These are phyloP conservation scores for Nothophaeocryptopus gaeumannii DNA, from an alignment of 2,329 filamentous ascomycete species.

Conservation along the genomic window DNA sequence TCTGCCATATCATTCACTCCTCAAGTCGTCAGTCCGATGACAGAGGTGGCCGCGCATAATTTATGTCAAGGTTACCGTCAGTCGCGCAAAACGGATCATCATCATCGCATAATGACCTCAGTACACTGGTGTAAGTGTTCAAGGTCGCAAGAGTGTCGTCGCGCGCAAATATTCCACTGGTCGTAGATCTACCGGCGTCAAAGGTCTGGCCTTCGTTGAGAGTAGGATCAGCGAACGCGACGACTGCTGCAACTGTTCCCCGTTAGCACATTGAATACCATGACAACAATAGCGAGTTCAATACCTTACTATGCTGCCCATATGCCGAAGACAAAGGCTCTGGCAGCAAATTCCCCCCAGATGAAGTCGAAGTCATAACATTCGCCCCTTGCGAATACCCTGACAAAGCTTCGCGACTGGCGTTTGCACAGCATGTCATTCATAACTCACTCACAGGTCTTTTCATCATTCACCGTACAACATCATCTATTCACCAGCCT, in stretches of 20 bases:
- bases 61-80: constrained; percentile 19
- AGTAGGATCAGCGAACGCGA: constrained; percentile 40
- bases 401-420: constrained; percentile 35
- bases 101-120: constrained; percentile 26
- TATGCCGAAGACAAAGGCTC: constrained; percentile 28
- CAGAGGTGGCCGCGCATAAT: constrained; percentile 23
- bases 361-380: constrained; percentile 19
- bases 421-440: too few species aligned
- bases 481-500: constrained; percentile 11
- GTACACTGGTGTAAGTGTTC: constrained; percentile 20
- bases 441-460: too few species aligned
- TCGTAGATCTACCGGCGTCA: constrained; percentile 33
- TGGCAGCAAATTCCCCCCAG: constrained; percentile 25
- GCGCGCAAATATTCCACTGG: constrained; percentile 29
- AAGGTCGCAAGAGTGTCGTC: constrained; percentile 15
- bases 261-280: constrained; percentile 1
- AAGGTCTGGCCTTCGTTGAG: constrained; percentile 31
- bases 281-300: not conserved
- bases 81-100: constrained; percentile 26
- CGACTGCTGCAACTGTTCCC: constrained; percentile 32
- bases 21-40: constrained; percentile 16
- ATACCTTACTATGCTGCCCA: constrained; percentile 27
- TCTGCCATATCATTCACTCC: not conserved
- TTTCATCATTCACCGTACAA: too few species aligned
- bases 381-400: constrained; percentile 37